Percentiles rank a stretch among this genome's conserved stretches.
Evolutionary conservation across 176 grass and related monocot genomes (phyloP).

Genomic region (Eremochloa ophiuroides): DNA sequence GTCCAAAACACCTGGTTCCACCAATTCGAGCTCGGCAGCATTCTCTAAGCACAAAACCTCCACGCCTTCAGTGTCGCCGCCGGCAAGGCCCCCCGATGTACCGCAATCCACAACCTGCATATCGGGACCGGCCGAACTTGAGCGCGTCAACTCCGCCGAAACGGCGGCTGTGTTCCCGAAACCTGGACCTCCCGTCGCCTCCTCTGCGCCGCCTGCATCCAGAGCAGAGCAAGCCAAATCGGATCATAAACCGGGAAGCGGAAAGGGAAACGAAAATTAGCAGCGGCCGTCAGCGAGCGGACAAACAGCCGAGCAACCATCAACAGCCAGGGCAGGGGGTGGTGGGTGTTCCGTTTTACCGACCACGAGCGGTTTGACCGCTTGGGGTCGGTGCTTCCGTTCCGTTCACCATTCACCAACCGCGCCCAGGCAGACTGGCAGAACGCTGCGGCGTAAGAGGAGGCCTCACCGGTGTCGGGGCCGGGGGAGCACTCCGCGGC

Average conservation of each 20-base stretch:
- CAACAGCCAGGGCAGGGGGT: background rate
- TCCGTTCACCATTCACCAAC: background rate
- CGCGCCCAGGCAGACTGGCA: background rate
- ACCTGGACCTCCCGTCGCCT: slow-evolving; percentile 13
- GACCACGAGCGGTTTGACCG: background rate
- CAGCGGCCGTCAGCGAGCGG: background rate
- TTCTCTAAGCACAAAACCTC: background rate
- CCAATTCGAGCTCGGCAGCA: background rate
- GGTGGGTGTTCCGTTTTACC: background rate
- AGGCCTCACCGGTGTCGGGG: slow-evolving; percentile 38
- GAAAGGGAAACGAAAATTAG: background rate
- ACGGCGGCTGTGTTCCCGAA: background rate
- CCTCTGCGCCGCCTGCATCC: slow-evolving; percentile 33
- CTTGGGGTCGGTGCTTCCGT: too few relatives aligned
- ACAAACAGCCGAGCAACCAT: background rate
- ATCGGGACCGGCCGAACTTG: background rate
- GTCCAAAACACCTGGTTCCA: background rate
- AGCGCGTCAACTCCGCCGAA: background rate
- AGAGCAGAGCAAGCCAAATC: slow-evolving; percentile 8
- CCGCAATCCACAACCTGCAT: background rate
- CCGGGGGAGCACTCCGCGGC: slow-evolving; percentile 25
- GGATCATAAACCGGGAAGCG: background rate
- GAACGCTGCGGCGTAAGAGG: background rate
- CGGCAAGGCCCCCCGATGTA: background rate
- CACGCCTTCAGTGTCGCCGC: background rate